Evolutionary conservation across 1,284 basidiomycete species (phyloP), one percentile per base, ranked within the genome.

Genomic region (Kwoniella shivajii): DNA sequence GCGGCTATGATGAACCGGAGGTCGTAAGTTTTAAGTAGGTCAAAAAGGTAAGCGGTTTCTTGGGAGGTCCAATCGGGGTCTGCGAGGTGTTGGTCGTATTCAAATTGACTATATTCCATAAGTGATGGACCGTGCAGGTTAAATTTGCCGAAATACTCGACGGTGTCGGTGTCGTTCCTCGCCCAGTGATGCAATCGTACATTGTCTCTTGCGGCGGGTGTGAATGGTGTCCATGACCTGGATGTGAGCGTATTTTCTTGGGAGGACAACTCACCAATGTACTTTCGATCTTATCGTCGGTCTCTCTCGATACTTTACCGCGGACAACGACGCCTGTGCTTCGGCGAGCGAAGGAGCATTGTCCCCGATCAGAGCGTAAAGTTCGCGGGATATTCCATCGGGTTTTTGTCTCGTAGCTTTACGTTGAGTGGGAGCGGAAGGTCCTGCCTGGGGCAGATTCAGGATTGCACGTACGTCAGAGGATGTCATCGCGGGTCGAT

Each of bases 41-140:
- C 80, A 77, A 99, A 95, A 0, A 99, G 82, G 71, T 98, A 93
- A 71, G 92, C 89, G 0, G 96, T 98, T 79, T 99, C 94, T 68
- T 94, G 91, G 64, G 88, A 88, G 0, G 90, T 85, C 96, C 96
- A 99, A 57, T 88, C 86, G 16, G 81, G 81, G 73, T 98, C 93
- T 86, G 64, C 50, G 2, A 98, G 80, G 61, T 88, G 83, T 33
- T 84, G 83, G 10, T 85, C 84, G 74, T 99, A 99, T 79, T 99
- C 96, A 59, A 93, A 90, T 67, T 88, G 86, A 11, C 91, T 88
- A 78, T 97, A 99, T 43, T 84, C 83, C 79, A 89, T 92, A 1
- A 84, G 78, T 9, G 84, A 83, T 0, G 86, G 82, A 4, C 69
- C 71, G 45, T 69, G 50, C 22, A 62, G 39, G 56, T 73, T 73